Percentiles rank a stretch among this genome's conserved stretches.
Conservation (phyloP, 805 yeast species). For the Isabelozyma rhagii region DNA sequence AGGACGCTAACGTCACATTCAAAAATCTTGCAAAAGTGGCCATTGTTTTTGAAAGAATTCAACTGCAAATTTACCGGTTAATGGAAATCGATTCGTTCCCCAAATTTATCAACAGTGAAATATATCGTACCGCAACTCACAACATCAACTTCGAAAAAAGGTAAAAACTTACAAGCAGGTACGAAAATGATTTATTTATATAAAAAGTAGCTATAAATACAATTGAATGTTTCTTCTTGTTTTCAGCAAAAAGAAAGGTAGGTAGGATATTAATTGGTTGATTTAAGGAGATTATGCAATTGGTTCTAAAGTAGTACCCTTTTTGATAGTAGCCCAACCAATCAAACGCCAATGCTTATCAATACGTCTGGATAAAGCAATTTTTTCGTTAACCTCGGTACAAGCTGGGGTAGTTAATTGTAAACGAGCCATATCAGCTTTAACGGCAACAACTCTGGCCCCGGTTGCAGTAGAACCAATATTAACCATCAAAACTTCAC, state of each 20-base stretch:
- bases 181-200: constrained; percentile 2
- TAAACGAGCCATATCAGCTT: constrained; percentile 98
- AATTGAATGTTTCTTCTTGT: constrained; percentile 3
- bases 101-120: constrained; percentile 48
- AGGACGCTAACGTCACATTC: not conserved
- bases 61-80: constrained; percentile 48
- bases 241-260: not conserved
- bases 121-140: constrained; percentile 13
- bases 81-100: constrained; percentile 75
- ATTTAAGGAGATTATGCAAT: constrained; percentile 35
- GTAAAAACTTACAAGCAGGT: not conserved
- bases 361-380: constrained; percentile 97
- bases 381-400: constrained; percentile 97
- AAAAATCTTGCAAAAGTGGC: constrained; percentile 12
- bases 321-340: constrained; percentile 99
- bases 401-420: constrained; percentile 97
- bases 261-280: not conserved
- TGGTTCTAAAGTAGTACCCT: constrained; percentile 87
- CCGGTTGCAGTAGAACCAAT: constrained; percentile 99
- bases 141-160: not conserved
- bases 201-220: constrained; percentile 16
- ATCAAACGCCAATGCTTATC: constrained; percentile 99
- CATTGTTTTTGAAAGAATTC: constrained; percentile 46
- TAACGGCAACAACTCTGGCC: constrained; percentile 96
- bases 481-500: constrained; percentile 97